Percentiles rank a stretch among this genome's conserved stretches.
Evolutionary conservation across 2,329 filamentous ascomycete genomes (phyloP).

Genomic region (Xylaria sp.): DNA sequence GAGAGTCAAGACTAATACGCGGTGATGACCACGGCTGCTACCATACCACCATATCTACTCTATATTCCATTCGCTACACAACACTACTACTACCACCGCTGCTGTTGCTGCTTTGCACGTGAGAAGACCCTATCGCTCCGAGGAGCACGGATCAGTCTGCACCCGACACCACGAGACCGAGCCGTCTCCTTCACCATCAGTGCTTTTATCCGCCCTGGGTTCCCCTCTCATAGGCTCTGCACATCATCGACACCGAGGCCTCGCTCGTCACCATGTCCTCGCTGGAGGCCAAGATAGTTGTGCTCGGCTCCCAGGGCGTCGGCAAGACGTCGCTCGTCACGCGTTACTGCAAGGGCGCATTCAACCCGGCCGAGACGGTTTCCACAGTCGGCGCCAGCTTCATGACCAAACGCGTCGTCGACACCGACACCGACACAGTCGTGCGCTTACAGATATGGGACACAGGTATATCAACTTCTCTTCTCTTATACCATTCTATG

Average conservation of each 20-base stretch:
- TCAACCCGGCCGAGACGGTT: conserved; percentile 70
- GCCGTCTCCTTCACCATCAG: background rate
- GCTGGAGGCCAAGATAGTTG: conserved; percentile 83
- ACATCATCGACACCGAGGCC: background rate
- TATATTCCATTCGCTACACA: background rate
- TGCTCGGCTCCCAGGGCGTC: conserved; percentile 82
- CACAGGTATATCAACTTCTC: conserved; percentile 75
- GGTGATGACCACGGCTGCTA: conserved; percentile 20
- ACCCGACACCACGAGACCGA: conserved; percentile 1
- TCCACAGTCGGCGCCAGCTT: conserved; percentile 86
- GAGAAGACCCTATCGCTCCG: background rate
- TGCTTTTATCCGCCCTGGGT: background rate
- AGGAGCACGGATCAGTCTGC: background rate
- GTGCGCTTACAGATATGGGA: conserved; percentile 98
- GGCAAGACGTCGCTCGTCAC: conserved; percentile 83
- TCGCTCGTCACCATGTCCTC: conserved; percentile 59
- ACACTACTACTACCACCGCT: background rate
- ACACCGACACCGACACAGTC: conserved; percentile 84
- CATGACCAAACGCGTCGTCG: conserved; percentile 81
- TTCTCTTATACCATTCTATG: no score
- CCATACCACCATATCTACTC: background rate
- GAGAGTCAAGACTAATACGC: conserved; percentile 22
- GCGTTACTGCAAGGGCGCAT: conserved; percentile 78
- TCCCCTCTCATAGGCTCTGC: background rate
- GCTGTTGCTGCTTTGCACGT: background rate